Evolutionary conservation across 306 rosid species (phyloP), one percentile per base, ranked within the genome.

Genomic region (Pueraria montana): DNA sequence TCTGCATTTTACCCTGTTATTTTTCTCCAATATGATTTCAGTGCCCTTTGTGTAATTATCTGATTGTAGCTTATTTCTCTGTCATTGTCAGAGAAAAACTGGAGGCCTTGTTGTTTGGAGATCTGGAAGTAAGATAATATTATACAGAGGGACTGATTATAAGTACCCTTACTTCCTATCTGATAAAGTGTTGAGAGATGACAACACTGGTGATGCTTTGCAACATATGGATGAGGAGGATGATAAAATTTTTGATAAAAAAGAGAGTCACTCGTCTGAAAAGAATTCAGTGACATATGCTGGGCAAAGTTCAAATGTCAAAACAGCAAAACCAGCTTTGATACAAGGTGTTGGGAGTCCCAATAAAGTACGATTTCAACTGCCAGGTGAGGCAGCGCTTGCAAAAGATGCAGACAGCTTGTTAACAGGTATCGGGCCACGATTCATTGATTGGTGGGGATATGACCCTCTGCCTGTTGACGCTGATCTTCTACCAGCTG

Each of bases 81-180:
- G 79, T 80, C 45, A 70, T 84, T 87, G 21, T 48, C 94, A 93
- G 99, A 93, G 93, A 76, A 95, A 93, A 91, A 95, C 94, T 78
- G 99, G 98, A 81, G 99, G 99, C 58, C 74, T 95, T 88, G 98
- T 93, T 79, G 92, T 91, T 72, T 93, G 96, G 99, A 92, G 99
- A 84, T 88, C 98, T 70, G 99, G 99, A 80, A 84, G 89, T 88
- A 95, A 93, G 87, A 91, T 95, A 86, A 75, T 95, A 62, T 87
- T 95, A 86, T 95, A 89, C 79, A 89, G 99, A 72, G 99, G 99
- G 78, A 48, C 68, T 80, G 91, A 89, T 64, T 95, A 95, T 81
- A 87, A 85, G 83, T 93, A 91, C 78, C 99, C 99, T 43, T 95
- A 93, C 90, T 95, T 93, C 81, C 72, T 88, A 71, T 74, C 88